Evolutionary conservation across 2,329 filamentous ascomycete genomes (phyloP), one percentile per base, ranked within the genome.

Genomic region (Sclerotinia borealis): DNA sequence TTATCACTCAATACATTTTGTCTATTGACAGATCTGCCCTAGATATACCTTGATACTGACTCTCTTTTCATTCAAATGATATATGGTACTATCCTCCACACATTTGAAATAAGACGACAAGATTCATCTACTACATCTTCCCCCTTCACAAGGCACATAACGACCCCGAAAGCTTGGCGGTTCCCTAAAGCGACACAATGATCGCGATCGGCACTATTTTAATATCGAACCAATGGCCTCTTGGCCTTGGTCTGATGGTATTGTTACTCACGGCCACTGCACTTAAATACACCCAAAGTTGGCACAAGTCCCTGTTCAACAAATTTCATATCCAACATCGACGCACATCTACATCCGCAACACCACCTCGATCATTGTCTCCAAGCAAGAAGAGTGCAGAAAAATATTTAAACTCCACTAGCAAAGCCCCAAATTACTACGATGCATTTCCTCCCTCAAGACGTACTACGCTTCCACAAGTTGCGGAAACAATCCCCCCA

Each of bases 321-420:
- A 67, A 66, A 58, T 59, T 72, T 45, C 63, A 69, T 47, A 64
- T 73, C n/a, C 65, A 65, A 51, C 69, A 68, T 37, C 68, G 71
- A 59, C 69, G 72, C 36, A 65, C 69, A 45, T 73, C 72, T 45
- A 70, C 68, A 31, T 70, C 72, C 11, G 71, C 69, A 47, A 73
- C 72, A 25, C 72, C 72, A 37, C 71, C 72, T 47, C 69, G 72
- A 29, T 73, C 71, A 8, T 61, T 73, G 22, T 73, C 72, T 19
- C 69, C 70, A 8, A 66, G 61, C 47, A 70, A 68, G 29, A 67
- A 65, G 19, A 11, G 13, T 27, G 19, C 48, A 13, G n/a, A 55
- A 41, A 29, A 31, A 29, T n/a, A 43, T 39, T 39, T 61, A 61
- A 31, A 59, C 15, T 50, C 67, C 64, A 19, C 15, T 11, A 48